Evolutionary conservation across 192 early-diverging fungal species (phyloP).

Genomic region (Coemansia sp.): DNA sequence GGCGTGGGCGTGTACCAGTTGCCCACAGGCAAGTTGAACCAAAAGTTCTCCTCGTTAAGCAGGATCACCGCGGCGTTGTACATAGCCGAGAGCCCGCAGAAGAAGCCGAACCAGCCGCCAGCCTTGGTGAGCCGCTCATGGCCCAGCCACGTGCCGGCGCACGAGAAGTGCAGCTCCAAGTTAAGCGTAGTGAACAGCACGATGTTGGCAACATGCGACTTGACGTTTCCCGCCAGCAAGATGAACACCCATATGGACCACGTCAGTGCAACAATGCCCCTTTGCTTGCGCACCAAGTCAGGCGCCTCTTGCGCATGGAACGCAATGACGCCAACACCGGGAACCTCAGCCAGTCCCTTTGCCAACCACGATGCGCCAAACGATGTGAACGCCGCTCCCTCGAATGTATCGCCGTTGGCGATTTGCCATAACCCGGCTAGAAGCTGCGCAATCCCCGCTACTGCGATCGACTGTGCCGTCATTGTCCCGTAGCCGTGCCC

Average conservation of each 20-base stretch:
- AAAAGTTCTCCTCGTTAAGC: slow-evolving; percentile 53
- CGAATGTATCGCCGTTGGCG: slow-evolving; percentile 54
- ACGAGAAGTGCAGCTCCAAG: slow-evolving; percentile 34
- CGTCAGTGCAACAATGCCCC: slow-evolving; percentile 28
- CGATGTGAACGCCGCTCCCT: slow-evolving; percentile 49
- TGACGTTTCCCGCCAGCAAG: slow-evolving; percentile 46
- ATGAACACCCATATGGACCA: slow-evolving; percentile 53
- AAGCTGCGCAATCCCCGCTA: slow-evolving; percentile 45
- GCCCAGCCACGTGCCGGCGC: slow-evolving; percentile 32
- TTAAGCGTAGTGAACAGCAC: slow-evolving; percentile 44
- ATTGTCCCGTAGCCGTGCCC: slow-evolving; percentile 33
- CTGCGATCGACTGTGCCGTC: slow-evolving; percentile 34
- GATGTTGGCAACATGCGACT: slow-evolving; percentile 45
- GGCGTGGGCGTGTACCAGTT: slow-evolving; percentile 47
- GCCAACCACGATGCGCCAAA: slow-evolving; percentile 51
- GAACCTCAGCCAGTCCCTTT: slow-evolving; percentile 33
- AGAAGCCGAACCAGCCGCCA: slow-evolving; percentile 53
- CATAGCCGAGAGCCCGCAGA: slow-evolving; percentile 49
- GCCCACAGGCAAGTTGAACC: slow-evolving; percentile 52
- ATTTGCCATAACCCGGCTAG: slow-evolving; percentile 46
- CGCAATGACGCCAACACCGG: slow-evolving; percentile 31
- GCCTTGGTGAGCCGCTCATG: slow-evolving; percentile 28
- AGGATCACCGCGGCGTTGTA: slow-evolving; percentile 50
- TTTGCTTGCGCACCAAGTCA: slow-evolving; percentile 29
- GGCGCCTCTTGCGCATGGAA: slow-evolving; percentile 31